phyloP scores from a whole-genome alignment of 1,139 yeast species.

The Debaryomyces sp. region DNA sequence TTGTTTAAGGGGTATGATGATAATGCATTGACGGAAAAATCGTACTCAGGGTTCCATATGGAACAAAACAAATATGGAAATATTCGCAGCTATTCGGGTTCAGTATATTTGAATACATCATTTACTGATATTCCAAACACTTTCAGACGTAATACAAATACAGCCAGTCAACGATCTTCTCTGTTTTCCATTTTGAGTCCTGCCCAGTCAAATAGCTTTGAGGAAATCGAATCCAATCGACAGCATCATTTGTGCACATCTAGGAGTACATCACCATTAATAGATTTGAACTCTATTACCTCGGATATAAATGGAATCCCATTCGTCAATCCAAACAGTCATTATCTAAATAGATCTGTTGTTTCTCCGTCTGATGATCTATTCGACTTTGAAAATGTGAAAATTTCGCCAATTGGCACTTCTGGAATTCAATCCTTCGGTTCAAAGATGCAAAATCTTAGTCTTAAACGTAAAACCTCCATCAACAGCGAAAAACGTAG shows the following conservation, averaged over 20 bases:
- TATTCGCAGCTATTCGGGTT: conserved; percentile 4
- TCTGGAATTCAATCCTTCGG: conserved; percentile 8
- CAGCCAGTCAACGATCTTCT: background rate
- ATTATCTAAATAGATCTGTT: background rate
- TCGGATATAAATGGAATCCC: background rate
- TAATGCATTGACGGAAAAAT: background rate
- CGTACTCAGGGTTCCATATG: conserved; percentile 1
- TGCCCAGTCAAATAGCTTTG: background rate
- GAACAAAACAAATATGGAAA: background rate
- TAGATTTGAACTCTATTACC: background rate
- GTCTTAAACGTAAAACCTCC: background rate
- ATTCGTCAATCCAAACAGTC: background rate
- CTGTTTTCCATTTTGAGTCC: background rate
- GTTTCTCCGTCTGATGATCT: background rate
- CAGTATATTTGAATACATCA: background rate
- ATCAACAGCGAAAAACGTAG: background rate
- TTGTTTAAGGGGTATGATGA: conserved; percentile 10
- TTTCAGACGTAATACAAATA: background rate
- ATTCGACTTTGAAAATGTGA: background rate
- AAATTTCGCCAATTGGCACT: conserved; percentile 1
- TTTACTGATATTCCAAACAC: background rate
- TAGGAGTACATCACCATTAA: conserved; percentile 3
- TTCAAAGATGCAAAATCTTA: conserved; percentile 6
- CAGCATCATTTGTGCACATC: background rate
- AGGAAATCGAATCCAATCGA: background rate